Conservation (phyloP, 2,329 filamentous ascomycete species). For the Metarhizium anisopliae region DNA sequence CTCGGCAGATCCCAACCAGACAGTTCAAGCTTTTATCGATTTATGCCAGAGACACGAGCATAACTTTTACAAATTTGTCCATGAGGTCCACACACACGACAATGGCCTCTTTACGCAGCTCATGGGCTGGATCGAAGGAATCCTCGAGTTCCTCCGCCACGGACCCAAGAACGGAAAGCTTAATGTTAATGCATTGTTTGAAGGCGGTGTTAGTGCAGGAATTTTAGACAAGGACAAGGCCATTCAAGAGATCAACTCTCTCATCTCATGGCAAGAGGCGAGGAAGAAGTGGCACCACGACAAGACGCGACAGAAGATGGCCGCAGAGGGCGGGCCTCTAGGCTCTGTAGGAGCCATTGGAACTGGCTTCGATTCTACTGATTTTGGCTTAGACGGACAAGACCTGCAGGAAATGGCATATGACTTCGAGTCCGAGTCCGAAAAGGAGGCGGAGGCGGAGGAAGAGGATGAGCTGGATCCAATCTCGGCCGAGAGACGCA, state of each 20-base stretch:
- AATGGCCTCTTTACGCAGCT: constrained; percentile 93
- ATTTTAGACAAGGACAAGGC: constrained; percentile 63
- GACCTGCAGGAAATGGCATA: constrained; percentile 83
- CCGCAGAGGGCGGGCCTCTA: constrained; percentile 56
- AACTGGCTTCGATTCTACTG: constrained; percentile 61
- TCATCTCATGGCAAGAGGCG: constrained; percentile 91
- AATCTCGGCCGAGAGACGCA: constrained; percentile 75
- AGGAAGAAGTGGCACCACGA: constrained; percentile 97
- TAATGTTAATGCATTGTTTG: constrained; percentile 90
- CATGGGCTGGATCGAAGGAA: constrained; percentile 96
- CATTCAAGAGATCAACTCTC: constrained; percentile 69
- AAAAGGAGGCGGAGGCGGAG: constrained; percentile 64
- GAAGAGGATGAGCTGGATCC: constrained; percentile 75
- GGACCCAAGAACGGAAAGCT: constrained; percentile 79
- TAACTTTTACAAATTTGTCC: constrained; percentile 98
- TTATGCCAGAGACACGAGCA: constrained; percentile 90
- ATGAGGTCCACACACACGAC: constrained; percentile 94
- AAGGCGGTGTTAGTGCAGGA: constrained; percentile 61
- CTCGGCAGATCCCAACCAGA: constrained; percentile 93
- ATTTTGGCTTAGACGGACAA: constrained; percentile 83
- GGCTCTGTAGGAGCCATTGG: constrained; percentile 43
- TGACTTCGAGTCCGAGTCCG: constrained; percentile 58
- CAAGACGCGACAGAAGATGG: constrained; percentile 99
- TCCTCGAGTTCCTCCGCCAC: constrained; percentile 83
- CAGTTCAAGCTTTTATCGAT: constrained; percentile 96